Evolutionary conservation across 2,329 filamentous ascomycete genomes (phyloP), one percentile per base, ranked within the genome.

Genomic region (Coccinonectria pachysandricola): DNA sequence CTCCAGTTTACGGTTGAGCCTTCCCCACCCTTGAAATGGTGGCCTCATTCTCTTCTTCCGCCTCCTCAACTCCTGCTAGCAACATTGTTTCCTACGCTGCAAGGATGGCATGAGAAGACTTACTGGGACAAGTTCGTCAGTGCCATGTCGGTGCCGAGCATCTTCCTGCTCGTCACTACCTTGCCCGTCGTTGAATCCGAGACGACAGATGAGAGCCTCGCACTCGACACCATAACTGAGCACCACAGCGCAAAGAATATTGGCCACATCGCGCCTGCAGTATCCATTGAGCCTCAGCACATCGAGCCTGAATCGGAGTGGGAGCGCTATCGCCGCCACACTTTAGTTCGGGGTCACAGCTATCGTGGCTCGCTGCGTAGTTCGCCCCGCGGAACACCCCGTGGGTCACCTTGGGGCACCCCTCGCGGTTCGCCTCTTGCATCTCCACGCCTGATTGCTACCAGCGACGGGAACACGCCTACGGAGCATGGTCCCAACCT

Each of bases 161-260:
- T 98, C 19, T 83, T 98, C 36, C 59, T 96, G 3, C 65, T 98
- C 4, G 88, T 88, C 1, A 75, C 91, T 23, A 98, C 91, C 1
- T 56, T 98, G 4, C 91, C 92, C 0, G 86, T 98, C 1, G 83
- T 94, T 5, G 88, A 96, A 44, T 71, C 71, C 1, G 68, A 71
- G 21, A 65, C 71, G 12, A 64, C 68, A 6, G 68, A 74, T 4
- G 48, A 47, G 5, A 47, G 45, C 5, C 42, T 33, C 7, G 25
- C 49, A 6, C 32, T 48, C 7, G 56, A 60, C 13, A 42, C 47
- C 18, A 35, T 46, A 4, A 31, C 38, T 8, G 37, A 49, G 22
- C 15, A 18, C 17, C 14, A 39, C 37, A 6, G 40, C n/a, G n/a
- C n/a, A n/a, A n/a, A n/a, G n/a, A n/a, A 38, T 4, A 10, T 50